Evolutionary conservation across 768 basidiomycete genomes (phyloP), one percentile per base, ranked within the genome.

Genomic region (Dictyophora rubrovolvata): DNA sequence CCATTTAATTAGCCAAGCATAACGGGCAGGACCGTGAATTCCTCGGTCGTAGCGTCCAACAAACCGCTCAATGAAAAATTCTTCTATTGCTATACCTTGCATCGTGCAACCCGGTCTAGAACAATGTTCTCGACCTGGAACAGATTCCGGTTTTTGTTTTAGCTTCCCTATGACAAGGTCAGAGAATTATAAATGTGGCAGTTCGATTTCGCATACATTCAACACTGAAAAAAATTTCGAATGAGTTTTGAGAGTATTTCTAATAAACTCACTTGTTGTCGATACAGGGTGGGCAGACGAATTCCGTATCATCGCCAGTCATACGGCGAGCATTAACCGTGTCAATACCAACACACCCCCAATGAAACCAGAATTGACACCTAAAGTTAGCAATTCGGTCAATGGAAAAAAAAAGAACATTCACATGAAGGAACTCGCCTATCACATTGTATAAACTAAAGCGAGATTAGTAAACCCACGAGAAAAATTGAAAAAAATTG

Each of bases 351-450:
- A 75, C 74, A 58, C 80, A 82, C 6, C 77, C 80, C 56, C 75
- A 77, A 56, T 82, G 80, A 57, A 77, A 81, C 80, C 80, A 79
- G 56, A 62, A 51, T 1, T 70, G 66, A 55, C 77, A 79, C 5
- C 77, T 78, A 5, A 28, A 20, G 33, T 21, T 37, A 21, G 18
- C 35, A 11, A 7, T 17, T 22, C 17, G 8, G 12, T 3, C 3
- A 7, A 33, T 20, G 18, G 10, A 8, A 18, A 17, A 28, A 7
- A 3, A 8, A 18, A 17, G 7, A 7, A 3, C 7, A 28, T 28
- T 28, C 4, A 21, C n/a, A 0, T 22, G 21, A 35, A 21, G n/a
- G n/a, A 53, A 65, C 72, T 48, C 52, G 72, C 71, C 63, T 64
- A 60, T 73, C 71, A 28, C 71, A 73, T 59, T 71, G 67, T 22